Evolutionary conservation across 352 stramenopile genomes (phyloP).

Genomic region (Globisporangium heterothallicum): DNA sequence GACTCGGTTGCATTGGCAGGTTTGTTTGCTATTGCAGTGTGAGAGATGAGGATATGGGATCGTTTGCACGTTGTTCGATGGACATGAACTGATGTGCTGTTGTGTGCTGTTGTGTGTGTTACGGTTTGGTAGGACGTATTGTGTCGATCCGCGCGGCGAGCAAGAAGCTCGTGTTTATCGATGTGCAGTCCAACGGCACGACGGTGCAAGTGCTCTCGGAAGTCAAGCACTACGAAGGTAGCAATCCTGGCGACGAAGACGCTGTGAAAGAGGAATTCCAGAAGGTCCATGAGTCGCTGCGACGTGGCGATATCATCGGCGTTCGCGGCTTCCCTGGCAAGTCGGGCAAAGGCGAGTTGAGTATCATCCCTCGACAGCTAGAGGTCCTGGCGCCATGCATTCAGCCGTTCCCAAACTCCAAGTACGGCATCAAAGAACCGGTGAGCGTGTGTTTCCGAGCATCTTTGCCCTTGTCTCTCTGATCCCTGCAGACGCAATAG

Average conservation of each 20-base stretch:
- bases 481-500: too few relatives aligned
- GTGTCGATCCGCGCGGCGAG: slow-evolving; percentile 72
- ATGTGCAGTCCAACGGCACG: slow-evolving; percentile 58
- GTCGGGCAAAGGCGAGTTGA: slow-evolving; percentile 80
- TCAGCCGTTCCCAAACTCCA: slow-evolving; percentile 80
- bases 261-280: slow-evolving; percentile 47
- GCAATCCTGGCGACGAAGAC: slow-evolving; percentile 22
- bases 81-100: too few relatives aligned
- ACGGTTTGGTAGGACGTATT: slow-evolving; percentile 39
- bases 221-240: slow-evolving; percentile 59
- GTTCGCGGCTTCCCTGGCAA: slow-evolving; percentile 76
- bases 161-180: slow-evolving; percentile 82
- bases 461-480: too few relatives aligned
- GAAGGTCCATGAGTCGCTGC: slow-evolving; percentile 60
- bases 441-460: too few relatives aligned
- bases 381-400: slow-evolving; percentile 95
- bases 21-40: too few relatives aligned
- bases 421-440: slow-evolving; percentile 93
- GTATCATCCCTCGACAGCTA: slow-evolving; percentile 81
- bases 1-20: slow-evolving; percentile 54
- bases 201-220: slow-evolving; percentile 76
- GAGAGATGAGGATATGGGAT: too few relatives aligned
- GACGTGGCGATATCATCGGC: slow-evolving; percentile 75
- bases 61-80: too few relatives aligned
- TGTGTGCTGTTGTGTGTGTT: background rate